Base-by-base conservation (phyloP, 768 basidiomycete genomes). In the Termitomyces sp. region DNA sequence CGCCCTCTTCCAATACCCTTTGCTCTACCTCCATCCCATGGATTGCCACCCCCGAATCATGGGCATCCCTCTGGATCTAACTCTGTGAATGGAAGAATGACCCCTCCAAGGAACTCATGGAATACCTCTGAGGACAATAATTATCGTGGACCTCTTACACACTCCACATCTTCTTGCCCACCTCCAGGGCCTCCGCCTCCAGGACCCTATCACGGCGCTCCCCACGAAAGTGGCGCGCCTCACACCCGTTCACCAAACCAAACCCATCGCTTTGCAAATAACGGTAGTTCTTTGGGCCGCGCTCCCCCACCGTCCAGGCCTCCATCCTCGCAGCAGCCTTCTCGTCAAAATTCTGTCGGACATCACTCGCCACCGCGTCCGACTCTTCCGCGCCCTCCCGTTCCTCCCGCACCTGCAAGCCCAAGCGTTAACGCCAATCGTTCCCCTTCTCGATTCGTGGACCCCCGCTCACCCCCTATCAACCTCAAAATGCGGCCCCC, bases 1-100 rank as follows among this genome's bases (percentile, higher is more conserved):
- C 74, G 84, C 57, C 81, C 81, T 1, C 68, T 79, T 49, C 76
- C 82, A 6, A 80, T 78, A 43, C 80, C 83, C 3, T 86, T 85
- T 63, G 79, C 77, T 8, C 78, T 85, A 55, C 70, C 71, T 32
- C 74, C 74, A 68, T 62, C 68, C 18, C 53, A 61, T 58, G 51
- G 48, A 50, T 55, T 61, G 53, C 35, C 65, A 50, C 38, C 63
- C 41, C 41, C 66, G 40, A 50, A 59, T 47, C 60, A 65, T 63
- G 64, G 58, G 2, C 68, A 69, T 35, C 62, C 59, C 26, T 50
- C 66, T 32, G 58, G 44, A 14, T 38, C 61, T 3, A 47, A 61
- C 64, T 43, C 57, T 20, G 61, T 60, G 40, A 71, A 70, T 43
- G 64, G 69, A 14, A 71, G 70, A 7, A 66, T 70, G 23, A 51